Percentiles rank a stretch among this genome's conserved stretches.
These are phyloP conservation scores for Domatiomyces catenatus DNA, from an alignment of 2,329 filamentous ascomycete genomes.

Conservation along the genomic window DNA sequence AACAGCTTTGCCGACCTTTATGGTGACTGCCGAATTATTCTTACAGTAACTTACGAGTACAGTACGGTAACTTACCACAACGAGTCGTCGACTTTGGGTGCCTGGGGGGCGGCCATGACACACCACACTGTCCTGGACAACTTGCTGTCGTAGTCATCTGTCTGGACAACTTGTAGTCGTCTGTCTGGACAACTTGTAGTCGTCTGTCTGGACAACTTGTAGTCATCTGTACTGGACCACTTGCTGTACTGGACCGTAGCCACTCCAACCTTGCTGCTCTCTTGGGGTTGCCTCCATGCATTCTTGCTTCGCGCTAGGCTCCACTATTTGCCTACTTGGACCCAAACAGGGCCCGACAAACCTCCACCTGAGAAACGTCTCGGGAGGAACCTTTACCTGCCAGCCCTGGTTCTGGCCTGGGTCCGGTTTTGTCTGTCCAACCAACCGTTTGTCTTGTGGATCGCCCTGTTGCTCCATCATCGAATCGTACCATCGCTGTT, in stretches of 20 bases:
- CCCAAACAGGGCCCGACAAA: background rate
- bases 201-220: background rate
- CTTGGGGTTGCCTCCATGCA: background rate
- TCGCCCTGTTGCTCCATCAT: conserved; percentile 7
- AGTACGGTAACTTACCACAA: too few relatives aligned
- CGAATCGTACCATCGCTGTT: conserved; percentile 12
- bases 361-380: background rate
- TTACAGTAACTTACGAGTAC: too few relatives aligned
- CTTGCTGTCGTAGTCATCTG: too few relatives aligned
- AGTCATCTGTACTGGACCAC: too few relatives aligned
- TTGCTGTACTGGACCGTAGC: background rate
- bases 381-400: background rate
- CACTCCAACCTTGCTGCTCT: background rate
- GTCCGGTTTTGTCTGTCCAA: background rate
- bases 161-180: too few relatives aligned
- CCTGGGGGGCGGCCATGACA: too few relatives aligned
- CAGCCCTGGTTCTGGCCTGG: background rate
- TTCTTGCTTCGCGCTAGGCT: background rate
- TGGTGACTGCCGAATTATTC: background rate
- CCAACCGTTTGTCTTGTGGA: conserved; percentile 14
- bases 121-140: too few relatives aligned
- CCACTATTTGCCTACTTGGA: background rate
- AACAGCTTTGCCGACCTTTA: background rate
- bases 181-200: background rate
- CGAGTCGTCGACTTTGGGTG: too few relatives aligned